These are phyloP conservation scores for Pulveroboletus sp. DNA, from an alignment of 768 basidiomycete genomes.

Conservation along the genomic window DNA sequence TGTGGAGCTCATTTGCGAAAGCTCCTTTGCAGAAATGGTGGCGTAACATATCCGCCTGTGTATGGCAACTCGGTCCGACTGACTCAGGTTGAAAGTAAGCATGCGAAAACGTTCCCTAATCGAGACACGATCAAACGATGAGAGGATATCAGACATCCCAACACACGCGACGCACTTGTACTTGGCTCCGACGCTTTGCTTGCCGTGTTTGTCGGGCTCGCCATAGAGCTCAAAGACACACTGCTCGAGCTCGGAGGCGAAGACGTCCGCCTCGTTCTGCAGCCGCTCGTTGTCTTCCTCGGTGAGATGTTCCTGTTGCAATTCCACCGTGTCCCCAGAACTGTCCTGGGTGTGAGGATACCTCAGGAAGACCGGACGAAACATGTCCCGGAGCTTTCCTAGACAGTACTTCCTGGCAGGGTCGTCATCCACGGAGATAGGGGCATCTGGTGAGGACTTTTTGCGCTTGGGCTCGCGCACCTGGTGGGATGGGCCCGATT, in stretches of 20 bases:
- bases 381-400: slow-evolving; percentile 69
- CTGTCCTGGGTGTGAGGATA: slow-evolving; percentile 58
- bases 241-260: slow-evolving; percentile 71
- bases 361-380: slow-evolving; percentile 65
- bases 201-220: slow-evolving; percentile 73
- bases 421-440: slow-evolving; percentile 52
- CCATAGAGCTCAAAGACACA: slow-evolving; percentile 73
- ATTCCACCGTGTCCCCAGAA: slow-evolving; percentile 34
- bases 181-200: slow-evolving; percentile 62
- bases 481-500: slow-evolving; percentile 38
- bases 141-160: neutral
- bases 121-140: slow-evolving; percentile 1
- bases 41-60: slow-evolving; percentile 75
- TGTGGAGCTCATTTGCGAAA: slow-evolving; percentile 83
- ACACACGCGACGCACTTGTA: slow-evolving; percentile 62
- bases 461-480: slow-evolving; percentile 47
- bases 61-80: slow-evolving; percentile 74
- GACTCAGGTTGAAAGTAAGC: slow-evolving; percentile 84
- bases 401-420: slow-evolving; percentile 79
- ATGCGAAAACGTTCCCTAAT: slow-evolving; percentile 86
- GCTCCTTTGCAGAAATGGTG: slow-evolving; percentile 63
- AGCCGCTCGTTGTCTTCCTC: slow-evolving; percentile 58
- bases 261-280: slow-evolving; percentile 56
- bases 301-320: slow-evolving; percentile 52
- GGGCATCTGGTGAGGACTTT: slow-evolving; percentile 41